Evolutionary conservation across 345 rosid species (phyloP), one percentile per base, ranked within the genome.

Genomic region (Salix purpurea): DNA sequence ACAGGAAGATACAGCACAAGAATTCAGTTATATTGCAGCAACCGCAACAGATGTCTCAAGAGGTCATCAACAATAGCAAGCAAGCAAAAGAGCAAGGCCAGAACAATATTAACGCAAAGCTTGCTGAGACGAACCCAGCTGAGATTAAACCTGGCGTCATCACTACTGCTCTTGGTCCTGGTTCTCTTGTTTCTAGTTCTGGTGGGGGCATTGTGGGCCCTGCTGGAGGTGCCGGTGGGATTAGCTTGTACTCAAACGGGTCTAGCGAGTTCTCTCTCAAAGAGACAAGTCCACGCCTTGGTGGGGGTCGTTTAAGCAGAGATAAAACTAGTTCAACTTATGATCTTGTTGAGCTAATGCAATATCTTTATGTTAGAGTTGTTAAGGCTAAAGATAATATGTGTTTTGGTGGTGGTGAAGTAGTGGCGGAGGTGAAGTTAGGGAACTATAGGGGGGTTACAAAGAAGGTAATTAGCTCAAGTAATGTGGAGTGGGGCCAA

Each of bases 321-420:
- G 92, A 89, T 81, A 90, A 91, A 78, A 86, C 86, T 12, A 83
- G 90, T 65, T 86, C 94, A 12, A 90, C 94, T 30, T 91, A 91
- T 71, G 97, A 91, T 76, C 88, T 91, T 44, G 94, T 90, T 6
- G 97, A 91, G 85, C 94, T 89, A 86, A 90, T 91, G 92, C 89
- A 90, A 81, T 90, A 89, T 72, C 88, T 90, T 76, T 91, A 90
- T 69, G 87, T 90, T n/a, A 85, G 86, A 73, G 84, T 91, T 0
- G 90, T 89, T 68, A 91, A 90, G 70, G 88, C 86, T 3, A 88
- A 82, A 44, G 91, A 81, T 61, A 70, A 84, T 52, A 67, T 78
- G 2, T 65, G 83, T 36, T 85, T 86, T 65, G 87, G 83, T 48
- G 81, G 84, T 16, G 87, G 85, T 1, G 97, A 91, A 46, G 69